Evolutionary conservation across 805 yeast species (phyloP).

Genomic region (Huiozyma sinensis): DNA sequence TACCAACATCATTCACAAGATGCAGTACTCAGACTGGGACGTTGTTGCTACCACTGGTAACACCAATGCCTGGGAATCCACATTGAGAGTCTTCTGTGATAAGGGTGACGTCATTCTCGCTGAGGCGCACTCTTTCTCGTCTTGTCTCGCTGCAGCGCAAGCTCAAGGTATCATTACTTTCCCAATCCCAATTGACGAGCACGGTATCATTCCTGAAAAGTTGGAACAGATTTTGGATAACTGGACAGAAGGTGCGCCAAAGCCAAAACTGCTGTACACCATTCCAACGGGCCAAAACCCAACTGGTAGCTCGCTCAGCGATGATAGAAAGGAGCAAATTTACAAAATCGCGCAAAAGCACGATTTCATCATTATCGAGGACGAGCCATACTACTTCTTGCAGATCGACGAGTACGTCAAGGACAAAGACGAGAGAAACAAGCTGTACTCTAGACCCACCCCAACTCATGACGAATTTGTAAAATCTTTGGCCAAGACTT

Average conservation of each 20-base stretch:
- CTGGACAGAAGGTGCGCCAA: constrained; percentile 56
- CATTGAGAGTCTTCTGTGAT: constrained; percentile 63
- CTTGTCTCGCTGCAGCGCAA: constrained; percentile 72
- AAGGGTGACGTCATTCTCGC: constrained; percentile 76
- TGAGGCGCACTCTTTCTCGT: constrained; percentile 75
- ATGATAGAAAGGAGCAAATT: constrained; percentile 65
- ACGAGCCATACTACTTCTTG: constrained; percentile 94
- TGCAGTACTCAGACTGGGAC: constrained; percentile 60
- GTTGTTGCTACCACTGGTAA: constrained; percentile 66
- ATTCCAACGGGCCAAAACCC: constrained; percentile 98
- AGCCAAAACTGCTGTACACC: constrained; percentile 81
- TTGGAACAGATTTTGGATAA: constrained; percentile 48
- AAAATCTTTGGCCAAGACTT: constrained; percentile 60
- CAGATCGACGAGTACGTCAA: constrained; percentile 75
- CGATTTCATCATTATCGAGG: constrained; percentile 82
- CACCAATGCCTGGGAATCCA: constrained; percentile 83
- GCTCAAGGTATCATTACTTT: constrained; percentile 59
- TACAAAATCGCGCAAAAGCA: constrained; percentile 74
- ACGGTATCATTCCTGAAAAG: constrained; percentile 67
- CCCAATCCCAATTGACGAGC: constrained; percentile 69
- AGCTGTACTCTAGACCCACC: constrained; percentile 9
- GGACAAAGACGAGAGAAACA: constrained; percentile 30
- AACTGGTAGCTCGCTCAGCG: constrained; percentile 76
- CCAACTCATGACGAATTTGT: constrained; percentile 54
- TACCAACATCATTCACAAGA: constrained; percentile 40